Evolutionary conservation across 768 basidiomycete species (phyloP).

Genomic region (Cystobasidium onofrii): DNA sequence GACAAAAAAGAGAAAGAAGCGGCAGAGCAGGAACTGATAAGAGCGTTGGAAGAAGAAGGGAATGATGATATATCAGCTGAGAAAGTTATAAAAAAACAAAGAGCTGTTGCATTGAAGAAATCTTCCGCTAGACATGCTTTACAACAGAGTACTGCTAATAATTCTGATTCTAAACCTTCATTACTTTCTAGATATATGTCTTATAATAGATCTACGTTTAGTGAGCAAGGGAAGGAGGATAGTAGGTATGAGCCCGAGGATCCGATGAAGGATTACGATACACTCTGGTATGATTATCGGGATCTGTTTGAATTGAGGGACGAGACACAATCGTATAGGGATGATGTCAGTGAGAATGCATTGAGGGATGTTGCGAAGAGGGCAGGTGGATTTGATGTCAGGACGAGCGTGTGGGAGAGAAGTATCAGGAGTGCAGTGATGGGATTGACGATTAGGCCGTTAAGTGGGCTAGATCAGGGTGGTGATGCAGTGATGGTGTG

Average conservation of each 20-base stretch:
- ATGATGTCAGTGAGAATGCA: conserved; percentile 5
- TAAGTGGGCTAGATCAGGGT: not conserved
- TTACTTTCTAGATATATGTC: conserved; percentile 1
- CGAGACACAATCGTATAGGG: not conserved
- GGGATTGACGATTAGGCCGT: conserved; percentile 19
- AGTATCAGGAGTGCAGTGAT: conserved; percentile 27
- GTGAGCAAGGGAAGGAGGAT: conserved; percentile 8
- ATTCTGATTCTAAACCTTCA: not conserved
- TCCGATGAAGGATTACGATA: conserved; percentile 26
- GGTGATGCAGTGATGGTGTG: conserved; percentile 15
- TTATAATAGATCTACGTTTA: conserved; percentile 11
- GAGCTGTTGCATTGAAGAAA: conserved; percentile 11
- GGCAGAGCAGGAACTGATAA: conserved; percentile 44
- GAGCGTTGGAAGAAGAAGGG: conserved; percentile 29
- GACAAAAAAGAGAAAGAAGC: conserved; percentile 59
- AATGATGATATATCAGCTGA: conserved; percentile 44
- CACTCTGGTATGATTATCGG: conserved; percentile 20
- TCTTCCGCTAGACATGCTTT: conserved; percentile 31
- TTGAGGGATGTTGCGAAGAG: not conserved
- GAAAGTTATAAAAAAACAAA: conserved; percentile 17
- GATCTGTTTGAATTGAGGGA: conserved; percentile 21
- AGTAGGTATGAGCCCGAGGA: conserved; percentile 20
- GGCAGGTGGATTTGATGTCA: conserved; percentile 24
- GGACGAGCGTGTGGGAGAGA: conserved; percentile 28
- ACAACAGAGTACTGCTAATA: conserved; percentile 19